Evolutionary conservation across 2,329 filamentous ascomycete genomes (phyloP).

Genomic region (Paradendryphiella salina): DNA sequence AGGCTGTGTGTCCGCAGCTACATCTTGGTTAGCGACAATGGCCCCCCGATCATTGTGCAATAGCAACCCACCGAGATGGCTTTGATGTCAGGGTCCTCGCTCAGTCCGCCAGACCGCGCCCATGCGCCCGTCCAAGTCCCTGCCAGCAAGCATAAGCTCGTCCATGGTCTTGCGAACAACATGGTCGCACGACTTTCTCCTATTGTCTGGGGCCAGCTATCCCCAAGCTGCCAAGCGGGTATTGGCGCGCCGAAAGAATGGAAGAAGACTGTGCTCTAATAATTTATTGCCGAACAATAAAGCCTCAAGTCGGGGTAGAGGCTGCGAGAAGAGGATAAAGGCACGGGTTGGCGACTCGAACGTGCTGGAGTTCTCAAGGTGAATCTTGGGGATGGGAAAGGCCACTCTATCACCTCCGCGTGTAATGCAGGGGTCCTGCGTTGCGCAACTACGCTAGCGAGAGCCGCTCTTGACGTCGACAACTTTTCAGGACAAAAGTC

Average conservation of each 20-base stretch:
- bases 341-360: slow-evolving; percentile 33
- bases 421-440: slow-evolving; percentile 29
- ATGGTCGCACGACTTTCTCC: slow-evolving; percentile 31
- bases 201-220: slow-evolving; percentile 22
- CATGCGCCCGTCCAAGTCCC: slow-evolving; percentile 38
- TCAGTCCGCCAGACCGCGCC: slow-evolving; percentile 37
- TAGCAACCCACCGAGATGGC: slow-evolving; percentile 63
- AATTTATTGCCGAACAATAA: slow-evolving; percentile 29
- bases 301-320: slow-evolving; percentile 13
- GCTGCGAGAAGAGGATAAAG: slow-evolving; percentile 33
- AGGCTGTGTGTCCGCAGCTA: slow-evolving; percentile 88
- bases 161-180: slow-evolving; percentile 43
- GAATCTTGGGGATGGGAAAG: slow-evolving; percentile 14
- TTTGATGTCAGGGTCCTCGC: slow-evolving; percentile 58
- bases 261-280: slow-evolving; percentile 30
- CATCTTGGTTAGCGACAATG: slow-evolving; percentile 26
- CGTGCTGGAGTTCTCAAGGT: slow-evolving; percentile 21
- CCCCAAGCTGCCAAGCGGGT: slow-evolving; percentile 14
- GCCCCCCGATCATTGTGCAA: slow-evolving; percentile 5
- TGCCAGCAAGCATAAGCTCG: slow-evolving; percentile 45
- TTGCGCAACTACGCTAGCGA: slow-evolving; percentile 21
- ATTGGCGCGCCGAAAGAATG: slow-evolving; percentile 32
- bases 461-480: slow-evolving; percentile 37
- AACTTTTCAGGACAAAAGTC: slow-evolving; percentile 24
- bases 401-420: slow-evolving; percentile 31